A percentile compares a stretch with the other conserved stretches of the same genome.
Conservation (phyloP, 345 rosid genomes). For the Rhodomyrtus tomentosa region DNA sequence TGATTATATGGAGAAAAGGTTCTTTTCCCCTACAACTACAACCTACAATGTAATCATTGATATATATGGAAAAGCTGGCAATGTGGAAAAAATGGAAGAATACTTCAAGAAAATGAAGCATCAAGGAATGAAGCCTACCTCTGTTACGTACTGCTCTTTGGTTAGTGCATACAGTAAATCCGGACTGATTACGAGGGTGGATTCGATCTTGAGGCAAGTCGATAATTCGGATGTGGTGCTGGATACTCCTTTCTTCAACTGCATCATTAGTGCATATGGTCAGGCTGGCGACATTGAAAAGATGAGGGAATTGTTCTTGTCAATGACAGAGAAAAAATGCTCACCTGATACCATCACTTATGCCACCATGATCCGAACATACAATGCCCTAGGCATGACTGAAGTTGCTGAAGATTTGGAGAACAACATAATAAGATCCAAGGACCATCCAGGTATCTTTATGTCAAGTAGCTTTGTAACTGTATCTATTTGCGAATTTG, state of each 20-base stretch:
- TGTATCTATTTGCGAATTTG: background rate
- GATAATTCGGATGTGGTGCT: slow-evolving; percentile 64
- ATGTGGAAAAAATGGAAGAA: slow-evolving; percentile 54
- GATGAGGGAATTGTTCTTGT: slow-evolving; percentile 49
- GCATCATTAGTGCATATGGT: slow-evolving; percentile 69
- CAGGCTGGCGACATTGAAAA: slow-evolving; percentile 55
- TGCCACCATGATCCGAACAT: slow-evolving; percentile 63
- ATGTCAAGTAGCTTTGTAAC: background rate
- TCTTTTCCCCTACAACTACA: slow-evolving; percentile 33
- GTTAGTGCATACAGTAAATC: slow-evolving; percentile 55
- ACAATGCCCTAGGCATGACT: slow-evolving; percentile 48
- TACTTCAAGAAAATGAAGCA: slow-evolving; percentile 60
- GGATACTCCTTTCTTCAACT: slow-evolving; percentile 74
- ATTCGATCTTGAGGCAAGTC: slow-evolving; percentile 62
- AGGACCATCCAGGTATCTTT: slow-evolving; percentile 21
- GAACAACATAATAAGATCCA: slow-evolving; percentile 21
- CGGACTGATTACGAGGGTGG: slow-evolving; percentile 45
- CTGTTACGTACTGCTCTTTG: slow-evolving; percentile 65
- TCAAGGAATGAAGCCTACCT: slow-evolving; percentile 71
- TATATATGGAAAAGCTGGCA: slow-evolving; percentile 51
- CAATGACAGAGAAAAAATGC: slow-evolving; percentile 62
- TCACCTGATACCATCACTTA: slow-evolving; percentile 53
- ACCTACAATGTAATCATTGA: slow-evolving; percentile 67
- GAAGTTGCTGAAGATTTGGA: slow-evolving; percentile 50
- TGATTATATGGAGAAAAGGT: slow-evolving; percentile 61